phyloP scores from a whole-genome alignment of 202 grass and related monocot species.

The Schoenoplectus triqueter region DNA sequence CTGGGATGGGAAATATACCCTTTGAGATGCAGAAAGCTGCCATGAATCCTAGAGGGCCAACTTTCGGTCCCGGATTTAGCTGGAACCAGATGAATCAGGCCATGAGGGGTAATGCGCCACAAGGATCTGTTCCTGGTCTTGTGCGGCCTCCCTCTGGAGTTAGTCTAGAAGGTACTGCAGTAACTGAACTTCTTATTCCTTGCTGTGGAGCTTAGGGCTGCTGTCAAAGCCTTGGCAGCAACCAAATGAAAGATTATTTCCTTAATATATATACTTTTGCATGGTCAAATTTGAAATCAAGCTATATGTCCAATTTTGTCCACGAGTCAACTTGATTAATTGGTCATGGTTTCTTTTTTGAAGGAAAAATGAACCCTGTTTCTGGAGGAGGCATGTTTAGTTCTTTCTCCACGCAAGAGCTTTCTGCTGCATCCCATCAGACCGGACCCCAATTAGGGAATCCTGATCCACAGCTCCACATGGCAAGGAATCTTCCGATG shows the following conservation, averaged over 20 bases:
- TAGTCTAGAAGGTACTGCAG: constrained; percentile 65
- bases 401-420: constrained; percentile 49
- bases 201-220: not conserved
- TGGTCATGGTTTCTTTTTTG: constrained; percentile 42
- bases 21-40: constrained; percentile 70
- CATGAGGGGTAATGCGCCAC: constrained; percentile 58
- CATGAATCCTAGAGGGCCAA: constrained; percentile 51
- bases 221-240: not conserved
- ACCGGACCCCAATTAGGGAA: constrained; percentile 66
- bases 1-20: constrained; percentile 55
- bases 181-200: not conserved
- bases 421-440: constrained; percentile 52
- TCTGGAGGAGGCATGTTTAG: constrained; percentile 58
- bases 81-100: constrained; percentile 77
- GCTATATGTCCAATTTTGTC: constrained; percentile 18
- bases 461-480: constrained; percentile 46
- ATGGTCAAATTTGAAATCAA: not conserved
- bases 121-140: constrained; percentile 66
- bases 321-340: constrained; percentile 13
- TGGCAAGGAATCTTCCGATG: constrained; percentile 43
- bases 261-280: not conserved
- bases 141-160: constrained; percentile 55
- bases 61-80: constrained; percentile 64
- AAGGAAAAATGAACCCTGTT: constrained; percentile 68
- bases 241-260: not conserved